Evolutionary conservation across 768 basidiomycete genomes (phyloP).

Genomic region (Tylopilus cervinicoccineus): DNA sequence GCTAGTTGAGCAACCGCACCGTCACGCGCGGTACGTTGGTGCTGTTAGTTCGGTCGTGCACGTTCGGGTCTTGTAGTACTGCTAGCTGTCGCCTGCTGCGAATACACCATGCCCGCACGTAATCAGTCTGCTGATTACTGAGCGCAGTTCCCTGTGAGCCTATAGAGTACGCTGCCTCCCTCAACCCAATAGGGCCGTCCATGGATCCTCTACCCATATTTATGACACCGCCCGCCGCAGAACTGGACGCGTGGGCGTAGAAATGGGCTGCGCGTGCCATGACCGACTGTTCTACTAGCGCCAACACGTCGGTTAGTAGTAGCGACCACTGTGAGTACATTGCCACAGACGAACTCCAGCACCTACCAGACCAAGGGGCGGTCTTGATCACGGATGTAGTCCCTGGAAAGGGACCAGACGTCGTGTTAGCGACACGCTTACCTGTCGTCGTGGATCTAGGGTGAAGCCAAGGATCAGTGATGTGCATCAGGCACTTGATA

Average conservation of each 20-base stretch:
- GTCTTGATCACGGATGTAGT: constrained; percentile 33
- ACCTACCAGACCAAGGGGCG: constrained; percentile 39
- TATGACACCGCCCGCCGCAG: constrained; percentile 39
- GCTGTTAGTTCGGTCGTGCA: not conserved
- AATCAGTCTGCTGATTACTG: not conserved
- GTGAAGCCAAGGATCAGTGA: too few species aligned
- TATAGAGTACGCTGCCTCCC: too few species aligned
- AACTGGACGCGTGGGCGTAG: constrained; percentile 39
- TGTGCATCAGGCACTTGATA: constrained; percentile 29
- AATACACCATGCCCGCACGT: constrained; percentile 7
- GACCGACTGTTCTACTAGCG: constrained; percentile 39
- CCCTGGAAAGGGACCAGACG: too few species aligned
- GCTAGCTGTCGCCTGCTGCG: constrained; percentile 8
- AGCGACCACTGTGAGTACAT: too few species aligned
- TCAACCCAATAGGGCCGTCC: constrained; percentile 38
- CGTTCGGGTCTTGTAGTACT: constrained; percentile 5
- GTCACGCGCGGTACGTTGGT: not conserved
- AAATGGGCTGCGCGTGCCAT: constrained; percentile 37
- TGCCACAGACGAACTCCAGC: constrained; percentile 33
- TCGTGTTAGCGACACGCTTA: too few species aligned
- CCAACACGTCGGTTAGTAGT: constrained; percentile 40
- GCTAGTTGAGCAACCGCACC: constrained; percentile 7
- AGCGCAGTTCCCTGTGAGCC: too few species aligned
- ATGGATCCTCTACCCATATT: constrained; percentile 40
- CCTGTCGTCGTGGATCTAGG: too few species aligned